Evolutionary conservation across 768 basidiomycete genomes (phyloP), one percentile per base, ranked within the genome.

Genomic region (Kwoniella sp.): DNA sequence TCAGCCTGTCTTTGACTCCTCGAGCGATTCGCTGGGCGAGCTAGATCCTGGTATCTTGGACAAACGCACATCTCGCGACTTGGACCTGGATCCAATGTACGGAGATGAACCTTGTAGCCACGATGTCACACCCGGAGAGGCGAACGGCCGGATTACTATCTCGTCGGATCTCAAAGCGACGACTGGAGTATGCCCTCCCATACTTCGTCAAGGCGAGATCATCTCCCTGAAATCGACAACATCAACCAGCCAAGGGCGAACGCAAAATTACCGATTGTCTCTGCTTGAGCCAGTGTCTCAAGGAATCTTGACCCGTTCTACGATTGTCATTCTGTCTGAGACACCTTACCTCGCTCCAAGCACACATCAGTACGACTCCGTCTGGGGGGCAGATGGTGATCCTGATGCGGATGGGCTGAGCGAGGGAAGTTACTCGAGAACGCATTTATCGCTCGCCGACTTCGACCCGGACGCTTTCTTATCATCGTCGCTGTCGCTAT

Each of bases 271-370:
- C 65, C 83, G 81, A 50, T 76, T 90, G 28, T 84, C 86, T 58
- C 84, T 90, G 83, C 69, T 86, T 3, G 85, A 89, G 65, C 91
- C 92, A 11, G 87, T 88, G 25, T 81, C 84, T n/a, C 91, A 93
- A 81, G 92, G 92, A 30, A 81, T 83, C 67, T 83, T 85, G 15
- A 74, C 82, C 37, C 79, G 78, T 30, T 84, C 69, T 22, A 91
- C 91, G 0, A 83, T 80, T 52, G 79, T 92, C 55, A 81, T 88
- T 55, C 73, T 89, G 15, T 79, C 85, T 1, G 64, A 58, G 0
- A 59, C 41, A n/a, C 70, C 76, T 5, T 58, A 69, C 30, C 45
- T 55, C 15, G 23, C 50, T 13, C 41, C 34, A 29, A 13, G 47
- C 13, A 41, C 56, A 30, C 54, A 66, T 17, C 47, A 15, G n/a